Conservation (phyloP, 2,329 filamentous ascomycete species). For the Hawksworthiomyces lignivorus region DNA sequence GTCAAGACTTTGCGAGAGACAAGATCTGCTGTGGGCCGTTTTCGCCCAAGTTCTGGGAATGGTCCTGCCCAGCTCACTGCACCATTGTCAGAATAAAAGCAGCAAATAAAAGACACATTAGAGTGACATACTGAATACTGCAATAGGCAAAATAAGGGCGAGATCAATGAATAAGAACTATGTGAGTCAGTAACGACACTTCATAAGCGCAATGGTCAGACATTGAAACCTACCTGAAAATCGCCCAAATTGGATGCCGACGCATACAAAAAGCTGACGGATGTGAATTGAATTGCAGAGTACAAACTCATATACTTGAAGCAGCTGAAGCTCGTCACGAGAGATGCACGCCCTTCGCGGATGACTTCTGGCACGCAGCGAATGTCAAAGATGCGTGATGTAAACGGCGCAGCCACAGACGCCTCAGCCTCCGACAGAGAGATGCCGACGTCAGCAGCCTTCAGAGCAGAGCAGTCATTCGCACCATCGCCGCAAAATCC, state of each 20-base stretch:
- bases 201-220: too few species aligned
- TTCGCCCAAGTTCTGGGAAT: constrained; percentile 66
- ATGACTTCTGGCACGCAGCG: constrained; percentile 92
- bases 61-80: constrained; percentile 90
- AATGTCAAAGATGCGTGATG: constrained; percentile 91
- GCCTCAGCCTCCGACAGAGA: constrained; percentile 96
- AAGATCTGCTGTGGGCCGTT: constrained; percentile 83
- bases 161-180: constrained; percentile 92
- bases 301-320: constrained; percentile 99
- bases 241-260: constrained; percentile 91
- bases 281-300: constrained; percentile 98
- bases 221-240: constrained; percentile 67
- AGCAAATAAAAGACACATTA: neutral
- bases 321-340: constrained; percentile 98
- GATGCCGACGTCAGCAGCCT: constrained; percentile 95
- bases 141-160: constrained; percentile 85
- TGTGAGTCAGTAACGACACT: too few species aligned
- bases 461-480: constrained; percentile 94
- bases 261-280: constrained; percentile 92
- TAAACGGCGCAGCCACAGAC: constrained; percentile 96
- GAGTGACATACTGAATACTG: constrained; percentile 68
- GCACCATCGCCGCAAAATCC: constrained; percentile 97
- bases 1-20: constrained; percentile 89
- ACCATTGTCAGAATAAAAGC: neutral
- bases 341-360: constrained; percentile 81